Evolutionary conservation across 106 monocot genomes (phyloP).

Genomic region (Dendrobium nobile): DNA sequence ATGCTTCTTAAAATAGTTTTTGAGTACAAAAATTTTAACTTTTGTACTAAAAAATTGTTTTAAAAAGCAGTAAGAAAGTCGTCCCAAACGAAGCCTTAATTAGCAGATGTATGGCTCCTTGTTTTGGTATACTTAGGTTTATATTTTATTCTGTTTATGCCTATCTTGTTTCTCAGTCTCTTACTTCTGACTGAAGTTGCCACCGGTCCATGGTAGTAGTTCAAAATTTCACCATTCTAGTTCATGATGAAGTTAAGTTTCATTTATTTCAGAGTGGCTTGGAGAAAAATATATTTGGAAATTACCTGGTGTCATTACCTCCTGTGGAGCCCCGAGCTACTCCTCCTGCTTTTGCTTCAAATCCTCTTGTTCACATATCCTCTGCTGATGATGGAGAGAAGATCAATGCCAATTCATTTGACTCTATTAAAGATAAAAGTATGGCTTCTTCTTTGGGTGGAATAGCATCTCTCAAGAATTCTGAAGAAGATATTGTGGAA

Average conservation of each 20-base stretch:
- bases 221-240: neutral
- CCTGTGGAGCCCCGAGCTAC: conserved; percentile 40
- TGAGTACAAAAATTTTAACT: no score
- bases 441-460: conserved; percentile 23
- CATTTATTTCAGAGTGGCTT: conserved; percentile 62
- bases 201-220: neutral
- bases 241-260: neutral
- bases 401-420: conserved; percentile 30
- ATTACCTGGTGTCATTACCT: conserved; percentile 69
- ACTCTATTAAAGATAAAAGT: conserved; percentile 18
- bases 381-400: conserved; percentile 29
- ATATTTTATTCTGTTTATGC: neutral
- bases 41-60: no score
- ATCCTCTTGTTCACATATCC: conserved; percentile 55
- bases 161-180: neutral
- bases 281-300: conserved; percentile 92
- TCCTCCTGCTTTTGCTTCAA: conserved; percentile 89
- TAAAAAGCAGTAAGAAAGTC: no score
- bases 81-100: no score
- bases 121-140: neutral
- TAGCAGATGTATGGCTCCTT: neutral
- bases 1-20: no score
- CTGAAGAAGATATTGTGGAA: conserved; percentile 85
- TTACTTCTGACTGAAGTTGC: neutral
- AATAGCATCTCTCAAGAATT: conserved; percentile 22